Percentiles rank a stretch among this genome's conserved stretches.
phyloP scores from a whole-genome alignment of 2,329 filamentous ascomycete species.

The Neonectria hederae region DNA sequence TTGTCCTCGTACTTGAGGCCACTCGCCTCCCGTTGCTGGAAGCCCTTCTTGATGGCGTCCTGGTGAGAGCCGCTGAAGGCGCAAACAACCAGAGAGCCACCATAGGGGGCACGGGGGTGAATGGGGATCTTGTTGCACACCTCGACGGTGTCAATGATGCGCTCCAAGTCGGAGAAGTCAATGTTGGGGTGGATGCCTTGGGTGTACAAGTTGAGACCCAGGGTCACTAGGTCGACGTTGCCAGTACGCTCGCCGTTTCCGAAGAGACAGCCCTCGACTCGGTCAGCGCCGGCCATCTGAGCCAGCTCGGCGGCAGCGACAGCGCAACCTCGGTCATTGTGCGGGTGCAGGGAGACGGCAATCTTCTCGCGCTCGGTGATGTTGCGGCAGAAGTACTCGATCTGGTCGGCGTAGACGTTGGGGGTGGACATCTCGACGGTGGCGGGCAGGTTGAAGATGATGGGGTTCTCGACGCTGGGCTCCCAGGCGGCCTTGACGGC shows the following conservation, averaged over 20 bases:
- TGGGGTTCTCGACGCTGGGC: slow-evolving; percentile 78
- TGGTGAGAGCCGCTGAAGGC: slow-evolving; percentile 94
- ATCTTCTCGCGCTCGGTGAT: slow-evolving; percentile 88
- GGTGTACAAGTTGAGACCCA: slow-evolving; percentile 93
- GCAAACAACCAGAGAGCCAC: slow-evolving; percentile 88
- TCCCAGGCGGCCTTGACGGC: slow-evolving; percentile 95
- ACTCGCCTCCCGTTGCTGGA: slow-evolving; percentile 73
- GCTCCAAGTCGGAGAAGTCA: slow-evolving; percentile 90
- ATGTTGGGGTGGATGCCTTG: slow-evolving; percentile 87
- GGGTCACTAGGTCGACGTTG: slow-evolving; percentile 93
- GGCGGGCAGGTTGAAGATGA: slow-evolving; percentile 97
- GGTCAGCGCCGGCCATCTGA: slow-evolving; percentile 94
- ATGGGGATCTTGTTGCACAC: slow-evolving; percentile 94
- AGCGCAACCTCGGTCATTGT: slow-evolving; percentile 93
- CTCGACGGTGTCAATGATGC: slow-evolving; percentile 89
- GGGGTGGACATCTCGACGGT: slow-evolving; percentile 96
- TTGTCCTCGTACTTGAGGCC: slow-evolving; percentile 68
- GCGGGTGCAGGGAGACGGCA: slow-evolving; percentile 88
- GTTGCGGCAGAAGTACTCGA: slow-evolving; percentile 92
- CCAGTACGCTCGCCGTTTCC: slow-evolving; percentile 96
- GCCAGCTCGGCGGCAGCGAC: slow-evolving; percentile 90
- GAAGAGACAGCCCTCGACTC: slow-evolving; percentile 90
- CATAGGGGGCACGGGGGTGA: slow-evolving; percentile 89
- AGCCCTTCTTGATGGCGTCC: slow-evolving; percentile 94
- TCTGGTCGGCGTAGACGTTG: slow-evolving; percentile 95